Conservation (phyloP, 139 green algal species). For the Parachlorella kessleri region DNA sequence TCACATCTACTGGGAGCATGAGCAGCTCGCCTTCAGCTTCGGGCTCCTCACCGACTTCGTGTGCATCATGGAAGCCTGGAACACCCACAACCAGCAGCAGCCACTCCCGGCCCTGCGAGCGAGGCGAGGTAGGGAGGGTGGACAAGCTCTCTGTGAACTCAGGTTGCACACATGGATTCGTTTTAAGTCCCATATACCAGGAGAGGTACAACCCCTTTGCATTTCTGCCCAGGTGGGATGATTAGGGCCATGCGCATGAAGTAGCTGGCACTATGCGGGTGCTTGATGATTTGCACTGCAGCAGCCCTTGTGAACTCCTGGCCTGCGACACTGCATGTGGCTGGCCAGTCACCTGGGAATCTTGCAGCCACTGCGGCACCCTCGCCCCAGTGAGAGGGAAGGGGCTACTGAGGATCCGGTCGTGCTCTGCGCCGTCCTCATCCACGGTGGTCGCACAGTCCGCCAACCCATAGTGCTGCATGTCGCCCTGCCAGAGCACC, state of each 20-base stretch:
- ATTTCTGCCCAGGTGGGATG: too few relatives aligned
- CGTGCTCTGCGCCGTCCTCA: constrained; percentile 12
- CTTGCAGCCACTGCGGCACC: constrained; percentile 1
- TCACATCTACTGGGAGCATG: background rate
- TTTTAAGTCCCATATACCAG: too few relatives aligned
- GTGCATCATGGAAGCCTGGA: too few relatives aligned
- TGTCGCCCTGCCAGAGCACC: constrained; percentile 25
- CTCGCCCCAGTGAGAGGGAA: background rate
- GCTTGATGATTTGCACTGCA: too few relatives aligned
- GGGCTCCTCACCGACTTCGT: background rate
- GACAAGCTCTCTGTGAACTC: too few relatives aligned
- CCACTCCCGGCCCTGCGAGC: background rate
- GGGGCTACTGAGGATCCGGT: constrained; percentile 3
- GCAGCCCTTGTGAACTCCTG: too few relatives aligned
- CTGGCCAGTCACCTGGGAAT: background rate
- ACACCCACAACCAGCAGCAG: background rate
- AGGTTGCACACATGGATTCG: too few relatives aligned
- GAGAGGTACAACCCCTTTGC: too few relatives aligned
- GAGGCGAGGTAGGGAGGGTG: too few relatives aligned
- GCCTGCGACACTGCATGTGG: too few relatives aligned
- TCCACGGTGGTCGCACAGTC: constrained; percentile 1
- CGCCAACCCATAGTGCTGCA: background rate
- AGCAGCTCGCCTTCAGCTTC: background rate
- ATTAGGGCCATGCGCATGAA: too few relatives aligned
- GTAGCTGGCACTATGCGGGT: too few relatives aligned